Conservation (phyloP, 257 asterid species). For the Vinca minor region DNA sequence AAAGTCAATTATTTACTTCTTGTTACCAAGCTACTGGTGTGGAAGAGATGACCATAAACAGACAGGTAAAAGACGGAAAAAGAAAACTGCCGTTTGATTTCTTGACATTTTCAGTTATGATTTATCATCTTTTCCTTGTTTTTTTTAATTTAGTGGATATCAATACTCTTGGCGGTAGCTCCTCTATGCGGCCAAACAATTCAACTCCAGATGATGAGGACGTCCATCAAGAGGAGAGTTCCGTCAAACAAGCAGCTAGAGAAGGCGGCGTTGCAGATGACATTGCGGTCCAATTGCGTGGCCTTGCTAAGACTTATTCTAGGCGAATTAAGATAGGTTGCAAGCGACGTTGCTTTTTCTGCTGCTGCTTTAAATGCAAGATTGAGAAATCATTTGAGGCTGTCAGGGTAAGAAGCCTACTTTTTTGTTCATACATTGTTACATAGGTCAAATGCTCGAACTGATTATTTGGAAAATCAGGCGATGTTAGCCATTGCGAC, state of each 20-base stretch:
- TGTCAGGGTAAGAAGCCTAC: slow-evolving; percentile 19
- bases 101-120: not conserved
- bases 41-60: slow-evolving; percentile 22
- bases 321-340: slow-evolving; percentile 10
- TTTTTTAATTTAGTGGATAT: slow-evolving; percentile 9
- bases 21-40: slow-evolving; percentile 30
- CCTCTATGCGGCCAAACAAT: slow-evolving; percentile 6
- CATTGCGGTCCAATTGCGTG: slow-evolving; percentile 31
- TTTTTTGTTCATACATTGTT: not conserved
- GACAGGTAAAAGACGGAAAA: slow-evolving; percentile 10
- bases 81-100: not conserved
- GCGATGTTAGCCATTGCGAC: not conserved
- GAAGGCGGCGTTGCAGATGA: slow-evolving; percentile 23
- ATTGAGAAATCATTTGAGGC: slow-evolving; percentile 23
- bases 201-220: slow-evolving; percentile 21
- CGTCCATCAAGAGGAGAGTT: slow-evolving; percentile 29
- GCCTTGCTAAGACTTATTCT: slow-evolving; percentile 27
- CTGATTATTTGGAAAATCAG: not conserved
- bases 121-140: not conserved
- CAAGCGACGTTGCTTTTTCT: slow-evolving; percentile 20
- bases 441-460: not conserved
- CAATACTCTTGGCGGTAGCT: slow-evolving; percentile 9
- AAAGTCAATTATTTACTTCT: slow-evolving; percentile 19
- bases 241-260: slow-evolving; percentile 20
- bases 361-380: slow-evolving; percentile 22